These are phyloP conservation scores for Rhododendron williamsianum DNA, from an alignment of 148 eudicot genomes.

Conservation along the genomic window DNA sequence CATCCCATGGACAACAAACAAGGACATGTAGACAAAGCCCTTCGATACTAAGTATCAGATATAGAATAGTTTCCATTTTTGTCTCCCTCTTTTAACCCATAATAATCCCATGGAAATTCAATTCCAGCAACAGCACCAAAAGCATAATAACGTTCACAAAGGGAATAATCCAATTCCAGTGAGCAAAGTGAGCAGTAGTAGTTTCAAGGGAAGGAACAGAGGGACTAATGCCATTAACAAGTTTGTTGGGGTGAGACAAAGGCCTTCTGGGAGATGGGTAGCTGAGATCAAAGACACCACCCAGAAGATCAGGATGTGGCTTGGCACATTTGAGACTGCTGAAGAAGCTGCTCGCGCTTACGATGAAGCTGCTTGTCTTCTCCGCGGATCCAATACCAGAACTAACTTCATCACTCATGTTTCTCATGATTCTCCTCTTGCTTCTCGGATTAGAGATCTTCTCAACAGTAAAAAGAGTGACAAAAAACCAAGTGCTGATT, in stretches of 20 bases:
- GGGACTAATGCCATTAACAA: conserved; percentile 27
- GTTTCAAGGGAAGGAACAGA: conserved; percentile 32
- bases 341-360: conserved; percentile 41
- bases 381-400: conserved; percentile 52
- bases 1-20: not conserved
- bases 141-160: not conserved
- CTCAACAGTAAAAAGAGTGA: conserved; percentile 46
- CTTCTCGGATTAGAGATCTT: conserved; percentile 52
- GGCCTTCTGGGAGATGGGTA: conserved; percentile 35
- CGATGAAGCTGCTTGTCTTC: conserved; percentile 61
- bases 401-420: conserved; percentile 45
- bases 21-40: conserved; percentile 7
- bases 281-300: conserved; percentile 3
- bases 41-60: not conserved
- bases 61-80: not conserved
- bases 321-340: conserved; percentile 42
- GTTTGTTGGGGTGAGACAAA: conserved; percentile 61
- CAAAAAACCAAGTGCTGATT: conserved; percentile 23
- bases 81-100: not conserved
- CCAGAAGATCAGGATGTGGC: conserved; percentile 66
- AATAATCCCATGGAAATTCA: conserved; percentile 34
- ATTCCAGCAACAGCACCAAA: conserved; percentile 22
- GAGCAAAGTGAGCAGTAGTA: conserved; percentile 15
- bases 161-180: not conserved
- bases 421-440: conserved; percentile 33